phyloP scores from a whole-genome alignment of 129 eudicot genomes.

The Pulicaria dysenterica region DNA sequence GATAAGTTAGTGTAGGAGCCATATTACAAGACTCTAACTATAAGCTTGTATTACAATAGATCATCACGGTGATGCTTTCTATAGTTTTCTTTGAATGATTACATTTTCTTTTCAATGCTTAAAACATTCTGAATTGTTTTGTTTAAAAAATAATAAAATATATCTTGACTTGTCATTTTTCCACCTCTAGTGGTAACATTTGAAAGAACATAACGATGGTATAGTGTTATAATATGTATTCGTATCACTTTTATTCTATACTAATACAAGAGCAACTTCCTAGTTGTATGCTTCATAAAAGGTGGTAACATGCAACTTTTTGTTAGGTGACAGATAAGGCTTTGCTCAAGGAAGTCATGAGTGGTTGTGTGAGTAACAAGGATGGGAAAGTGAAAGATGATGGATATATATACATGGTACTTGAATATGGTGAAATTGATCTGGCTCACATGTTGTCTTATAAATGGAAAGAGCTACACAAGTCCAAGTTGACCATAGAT shows the following conservation, averaged over 20 bases:
- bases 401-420: slow-evolving; percentile 90
- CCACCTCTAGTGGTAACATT: slow-evolving; percentile 39
- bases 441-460: slow-evolving; percentile 96
- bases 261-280: neutral
- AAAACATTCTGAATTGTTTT: too few species aligned
- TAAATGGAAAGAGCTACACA: slow-evolving; percentile 82
- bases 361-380: slow-evolving; percentile 72
- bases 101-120: too few species aligned
- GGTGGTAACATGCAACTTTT: slow-evolving; percentile 35
- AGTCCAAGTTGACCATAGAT: slow-evolving; percentile 61
- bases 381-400: slow-evolving; percentile 83
- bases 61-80: too few species aligned
- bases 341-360: slow-evolving; percentile 79
- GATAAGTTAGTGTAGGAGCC: too few species aligned
- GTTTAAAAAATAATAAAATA: too few species aligned
- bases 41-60: too few species aligned
- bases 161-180: neutral
- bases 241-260: neutral
- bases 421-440: slow-evolving; percentile 97
- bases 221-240: slow-evolving; percentile 37
- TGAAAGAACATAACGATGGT: slow-evolving; percentile 62
- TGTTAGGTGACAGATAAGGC: slow-evolving; percentile 93
- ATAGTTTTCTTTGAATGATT: too few species aligned
- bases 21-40: too few species aligned
- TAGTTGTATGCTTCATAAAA: neutral